These are phyloP conservation scores for Pichia nakasei DNA, from an alignment of 805 yeast species.

Conservation along the genomic window DNA sequence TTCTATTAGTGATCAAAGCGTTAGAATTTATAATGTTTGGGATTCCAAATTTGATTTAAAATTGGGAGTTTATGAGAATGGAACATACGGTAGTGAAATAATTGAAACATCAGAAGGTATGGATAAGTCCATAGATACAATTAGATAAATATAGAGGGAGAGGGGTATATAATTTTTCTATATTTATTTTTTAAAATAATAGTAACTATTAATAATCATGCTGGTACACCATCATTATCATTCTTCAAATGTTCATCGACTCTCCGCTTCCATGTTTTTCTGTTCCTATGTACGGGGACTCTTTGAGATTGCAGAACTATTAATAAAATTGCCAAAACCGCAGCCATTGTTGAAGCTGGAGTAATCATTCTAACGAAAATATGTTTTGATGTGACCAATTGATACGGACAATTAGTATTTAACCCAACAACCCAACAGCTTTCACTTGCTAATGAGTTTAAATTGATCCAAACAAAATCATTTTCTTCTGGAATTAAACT, in stretches of 20 bases:
- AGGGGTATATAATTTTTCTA: neutral
- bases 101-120: slow-evolving; percentile 55
- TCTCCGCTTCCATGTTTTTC: slow-evolving; percentile 55
- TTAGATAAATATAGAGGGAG: slow-evolving; percentile 14
- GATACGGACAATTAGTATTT: slow-evolving; percentile 70
- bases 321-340: slow-evolving; percentile 42
- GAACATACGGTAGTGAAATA: slow-evolving; percentile 47
- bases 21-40: slow-evolving; percentile 73
- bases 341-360: slow-evolving; percentile 56
- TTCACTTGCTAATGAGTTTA: slow-evolving; percentile 64
- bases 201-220: slow-evolving; percentile 27
- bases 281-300: slow-evolving; percentile 63
- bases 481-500: slow-evolving; percentile 15
- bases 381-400: slow-evolving; percentile 40
- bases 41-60: slow-evolving; percentile 31
- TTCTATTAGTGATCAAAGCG: slow-evolving; percentile 71
- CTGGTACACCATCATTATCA: slow-evolving; percentile 84
- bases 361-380: slow-evolving; percentile 56
- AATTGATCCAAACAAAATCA: slow-evolving; percentile 63
- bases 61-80: slow-evolving; percentile 24
- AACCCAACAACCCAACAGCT: slow-evolving; percentile 91
- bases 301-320: slow-evolving; percentile 46
- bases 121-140: slow-evolving; percentile 17
- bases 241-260: slow-evolving; percentile 46
- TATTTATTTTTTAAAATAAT: neutral